Evolutionary conservation across 192 early-diverging fungal genomes (phyloP), one percentile per base, ranked within the genome.

Genomic region (Powellomyces hirtus): DNA sequence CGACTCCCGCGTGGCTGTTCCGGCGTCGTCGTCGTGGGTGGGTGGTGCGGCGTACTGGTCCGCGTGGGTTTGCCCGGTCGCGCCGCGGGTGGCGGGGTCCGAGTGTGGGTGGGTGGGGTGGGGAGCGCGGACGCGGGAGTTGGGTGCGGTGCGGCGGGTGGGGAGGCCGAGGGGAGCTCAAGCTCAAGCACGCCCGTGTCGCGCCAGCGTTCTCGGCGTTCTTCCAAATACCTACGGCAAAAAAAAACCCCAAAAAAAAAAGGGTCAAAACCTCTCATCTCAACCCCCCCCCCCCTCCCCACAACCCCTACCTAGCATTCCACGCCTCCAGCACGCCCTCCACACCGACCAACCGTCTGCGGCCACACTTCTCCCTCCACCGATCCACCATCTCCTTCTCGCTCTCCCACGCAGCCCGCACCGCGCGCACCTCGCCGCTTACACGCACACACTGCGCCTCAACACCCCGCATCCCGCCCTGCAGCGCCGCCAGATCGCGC

Each of bases 381-480:
- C n/a, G n/a, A 49, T 49, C 46, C 46, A 49, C 46, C 46, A 24
- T 18, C 46, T 49, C 46, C 46, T 49, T 49, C 46, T 49, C n/a
- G n/a, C 16, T 49, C 26, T 7, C 4, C 2, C 3, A 3, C 46
- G 46, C 2, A 18, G 46, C 46, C 14, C n/a, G n/a, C 26, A 14
- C 46, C 26, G 46, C 46, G n/a, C n/a, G n/a, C 16, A 24, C 3
- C 14, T 24, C 40, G 40, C 10, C 10, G 40, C 18, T 18, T 42
- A 8, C 10, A 8, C 8, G 40, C 40, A 42, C 40, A 8, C 40
- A 18, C 40, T 18, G 40, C 40, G 40, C 40, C 10, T 18, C 40
- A 8, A 8, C 40, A 42, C 40, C 46, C n/a, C 46, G 46, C 46
- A 24, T 18, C 14, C 46, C 46, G 2, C 26, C 46, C n/a, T 49